Evolutionary conservation across 2,329 filamentous ascomycete genomes (phyloP).

Genomic region (Pseudogymnoascus pannorum): DNA sequence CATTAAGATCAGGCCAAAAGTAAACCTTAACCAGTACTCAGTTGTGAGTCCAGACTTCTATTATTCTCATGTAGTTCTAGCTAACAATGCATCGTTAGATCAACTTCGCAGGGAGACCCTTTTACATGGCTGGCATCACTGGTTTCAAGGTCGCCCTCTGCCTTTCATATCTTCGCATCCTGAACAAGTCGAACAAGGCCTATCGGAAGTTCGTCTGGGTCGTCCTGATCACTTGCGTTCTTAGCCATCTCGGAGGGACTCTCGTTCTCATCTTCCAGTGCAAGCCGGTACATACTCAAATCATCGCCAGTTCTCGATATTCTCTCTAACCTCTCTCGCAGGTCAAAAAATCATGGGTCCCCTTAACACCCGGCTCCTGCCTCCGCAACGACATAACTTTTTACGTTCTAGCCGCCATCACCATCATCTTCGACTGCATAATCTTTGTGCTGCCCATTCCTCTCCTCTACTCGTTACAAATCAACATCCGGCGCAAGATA

Average conservation of each 20-base stretch:
- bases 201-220: constrained; percentile 41
- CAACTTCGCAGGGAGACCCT: constrained; percentile 46
- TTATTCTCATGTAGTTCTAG: not conserved
- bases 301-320: constrained; percentile 38
- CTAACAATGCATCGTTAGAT: constrained; percentile 25
- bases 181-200: constrained; percentile 38
- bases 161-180: constrained; percentile 44
- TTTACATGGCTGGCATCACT: constrained; percentile 48
- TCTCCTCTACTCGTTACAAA: constrained; percentile 29
- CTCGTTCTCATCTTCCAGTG: constrained; percentile 45
- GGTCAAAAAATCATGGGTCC: constrained; percentile 27
- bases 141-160: constrained; percentile 50
- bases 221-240: constrained; percentile 32
- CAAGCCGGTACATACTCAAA: constrained; percentile 37
- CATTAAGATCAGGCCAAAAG: constrained; percentile 35
- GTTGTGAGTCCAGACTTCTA: constrained; percentile 20
- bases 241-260: constrained; percentile 40
- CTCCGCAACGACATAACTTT: constrained; percentile 30
- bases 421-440: constrained; percentile 30
- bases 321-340: constrained; percentile 35
- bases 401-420: constrained; percentile 30
- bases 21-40: constrained; percentile 39
- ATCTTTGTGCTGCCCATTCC: constrained; percentile 33
- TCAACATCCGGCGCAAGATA: constrained; percentile 29
- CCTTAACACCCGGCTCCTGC: constrained; percentile 26